phyloP scores from a whole-genome alignment of 352 stramenopile species.

The Phytopythium sindhum region DNA sequence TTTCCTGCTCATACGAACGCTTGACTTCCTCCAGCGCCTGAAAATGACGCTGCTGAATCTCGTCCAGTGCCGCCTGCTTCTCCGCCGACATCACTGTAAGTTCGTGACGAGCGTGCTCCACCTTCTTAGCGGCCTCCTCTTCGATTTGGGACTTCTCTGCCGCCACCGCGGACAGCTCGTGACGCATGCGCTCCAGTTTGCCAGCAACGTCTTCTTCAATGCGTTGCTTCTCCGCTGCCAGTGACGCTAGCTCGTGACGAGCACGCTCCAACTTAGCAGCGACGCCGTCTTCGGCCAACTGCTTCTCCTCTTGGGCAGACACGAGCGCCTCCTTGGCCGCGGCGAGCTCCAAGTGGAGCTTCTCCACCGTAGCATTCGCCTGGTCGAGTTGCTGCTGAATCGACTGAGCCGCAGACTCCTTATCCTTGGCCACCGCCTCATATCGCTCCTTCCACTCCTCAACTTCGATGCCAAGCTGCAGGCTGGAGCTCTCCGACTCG shows the following conservation, averaged over 20 bases:
- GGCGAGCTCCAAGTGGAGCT: constrained; percentile 9
- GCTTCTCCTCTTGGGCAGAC: constrained; percentile 4
- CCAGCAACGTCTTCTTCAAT: constrained; percentile 4
- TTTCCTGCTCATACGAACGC: constrained; percentile 16
- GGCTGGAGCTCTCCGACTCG: constrained; percentile 25
- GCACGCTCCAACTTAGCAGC: constrained; percentile 10
- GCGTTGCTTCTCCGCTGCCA: constrained; percentile 14
- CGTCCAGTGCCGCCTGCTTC: constrained; percentile 16
- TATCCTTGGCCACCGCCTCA: not conserved
- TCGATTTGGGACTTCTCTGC: constrained; percentile 24
- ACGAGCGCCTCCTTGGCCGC: constrained; percentile 9
- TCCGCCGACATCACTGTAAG: constrained; percentile 18
- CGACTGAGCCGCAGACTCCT: not conserved
- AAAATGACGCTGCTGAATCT: constrained; percentile 25
- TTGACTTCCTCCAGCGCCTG: constrained; percentile 20
- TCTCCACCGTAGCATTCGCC: not conserved
- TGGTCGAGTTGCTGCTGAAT: constrained; percentile 8
- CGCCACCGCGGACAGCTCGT: constrained; percentile 36
- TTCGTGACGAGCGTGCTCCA: constrained; percentile 23
- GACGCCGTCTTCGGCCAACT: constrained; percentile 7
- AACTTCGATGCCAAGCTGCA: constrained; percentile 3
- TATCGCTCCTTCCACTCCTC: constrained; percentile 6
- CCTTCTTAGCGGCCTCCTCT: constrained; percentile 20
- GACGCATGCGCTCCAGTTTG: constrained; percentile 15
- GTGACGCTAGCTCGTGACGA: constrained; percentile 33